Evolutionary conservation across 208 protist genomes (phyloP).

Genomic region (Histomonas meleagridis): DNA sequence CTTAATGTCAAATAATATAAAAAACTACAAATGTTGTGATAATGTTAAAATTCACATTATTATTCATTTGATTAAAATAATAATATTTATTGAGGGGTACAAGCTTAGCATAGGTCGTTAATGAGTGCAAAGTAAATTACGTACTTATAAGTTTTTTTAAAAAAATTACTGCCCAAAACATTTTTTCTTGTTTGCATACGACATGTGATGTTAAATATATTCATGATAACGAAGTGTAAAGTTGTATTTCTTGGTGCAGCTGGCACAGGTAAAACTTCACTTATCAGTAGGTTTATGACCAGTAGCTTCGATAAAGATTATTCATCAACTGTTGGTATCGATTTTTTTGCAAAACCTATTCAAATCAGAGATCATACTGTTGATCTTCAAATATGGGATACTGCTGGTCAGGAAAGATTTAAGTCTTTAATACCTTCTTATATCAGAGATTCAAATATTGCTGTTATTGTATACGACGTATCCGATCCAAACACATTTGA

Average conservation of each 20-base stretch:
- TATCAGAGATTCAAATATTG: conserved; percentile 81
- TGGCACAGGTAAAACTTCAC: conserved; percentile 33
- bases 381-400: conserved; percentile 80
- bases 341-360: conserved; percentile 92
- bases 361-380: conserved; percentile 78
- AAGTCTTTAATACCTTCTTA: conserved; percentile 76
- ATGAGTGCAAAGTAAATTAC: too few relatives aligned
- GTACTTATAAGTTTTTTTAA: too few relatives aligned
- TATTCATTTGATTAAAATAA: too few relatives aligned
- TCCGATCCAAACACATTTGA: conserved; percentile 9
- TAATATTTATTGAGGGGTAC: too few relatives aligned
- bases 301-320: conserved; percentile 79
- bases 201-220: too few relatives aligned
- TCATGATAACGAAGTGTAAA: conserved; percentile 14
- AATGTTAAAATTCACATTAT: too few relatives aligned
- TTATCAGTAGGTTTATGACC: conserved; percentile 52
- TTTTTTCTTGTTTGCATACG: too few relatives aligned
- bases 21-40: too few relatives aligned
- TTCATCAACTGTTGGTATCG: conserved; percentile 88
- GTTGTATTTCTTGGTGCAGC: background rate
- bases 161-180: too few relatives aligned
- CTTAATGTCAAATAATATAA: too few relatives aligned
- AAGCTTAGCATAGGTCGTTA: too few relatives aligned
- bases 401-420: conserved; percentile 72
- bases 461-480: conserved; percentile 57